Conservation (phyloP, 257 asterid genomes). For the Solanum corneliomulleri region DNA sequence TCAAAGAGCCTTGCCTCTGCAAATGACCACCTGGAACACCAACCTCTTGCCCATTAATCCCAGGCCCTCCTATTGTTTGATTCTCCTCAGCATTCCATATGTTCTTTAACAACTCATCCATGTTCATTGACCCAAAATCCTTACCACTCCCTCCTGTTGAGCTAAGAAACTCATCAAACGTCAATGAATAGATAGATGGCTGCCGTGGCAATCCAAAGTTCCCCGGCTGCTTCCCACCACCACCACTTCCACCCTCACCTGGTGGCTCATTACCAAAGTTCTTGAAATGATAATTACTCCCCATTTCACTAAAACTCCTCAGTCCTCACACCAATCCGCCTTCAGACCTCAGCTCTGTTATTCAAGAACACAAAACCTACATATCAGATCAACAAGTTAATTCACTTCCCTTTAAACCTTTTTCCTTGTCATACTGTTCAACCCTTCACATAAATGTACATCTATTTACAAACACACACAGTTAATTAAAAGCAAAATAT, state of each 20-base stretch:
- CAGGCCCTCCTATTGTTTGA: conserved; percentile 40
- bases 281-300: conserved; percentile 60
- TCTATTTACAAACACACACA: neutral
- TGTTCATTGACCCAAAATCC: conserved; percentile 96
- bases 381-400: conserved; percentile 7
- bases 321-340: neutral
- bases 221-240: conserved; percentile 33
- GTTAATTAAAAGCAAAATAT: neutral
- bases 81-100: conserved; percentile 94
- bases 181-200: conserved; percentile 68
- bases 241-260: conserved; percentile 24
- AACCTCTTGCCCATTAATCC: conserved; percentile 13
- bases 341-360: conserved; percentile 13
- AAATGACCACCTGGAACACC: conserved; percentile 26
- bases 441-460: neutral
- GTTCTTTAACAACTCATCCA: conserved; percentile 90
- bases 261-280: conserved; percentile 34
- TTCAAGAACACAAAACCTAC: conserved; percentile 9
- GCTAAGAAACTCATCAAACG: conserved; percentile 84
- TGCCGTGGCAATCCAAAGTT: conserved; percentile 45
- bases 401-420: neutral
- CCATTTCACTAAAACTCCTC: conserved; percentile 29
- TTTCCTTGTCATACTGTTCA: neutral
- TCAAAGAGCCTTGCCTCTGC: conserved; percentile 81
- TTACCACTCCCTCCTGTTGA: conserved; percentile 52